Base-by-base conservation (phyloP, 257 asterid genomes). In the Petunia axillaris region DNA sequence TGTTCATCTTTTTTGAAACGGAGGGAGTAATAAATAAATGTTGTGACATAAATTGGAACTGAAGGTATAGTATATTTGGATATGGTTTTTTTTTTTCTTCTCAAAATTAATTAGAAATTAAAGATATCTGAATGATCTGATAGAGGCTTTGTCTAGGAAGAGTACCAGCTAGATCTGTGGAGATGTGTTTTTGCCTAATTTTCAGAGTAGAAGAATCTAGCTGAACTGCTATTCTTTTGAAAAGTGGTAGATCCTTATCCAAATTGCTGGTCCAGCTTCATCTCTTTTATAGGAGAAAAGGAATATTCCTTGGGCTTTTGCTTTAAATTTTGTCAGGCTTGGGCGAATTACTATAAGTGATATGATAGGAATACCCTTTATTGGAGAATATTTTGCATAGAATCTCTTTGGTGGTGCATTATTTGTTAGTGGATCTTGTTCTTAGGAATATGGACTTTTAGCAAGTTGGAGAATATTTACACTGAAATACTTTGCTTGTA, bases 381-480 rank as follows among this genome's bases (percentile, higher is more conserved):
- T 40, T 53, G 37, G 54, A 15, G 78, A 66, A 70, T 68, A 64
- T 70, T 44, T 52, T 81, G 16, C 55, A 6, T 11, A 40, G 82
- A 63, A 52, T 73, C 38, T 4, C 35, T 64, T 40, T 78, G 1
- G 14, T 78, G 62, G 8, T 66, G 77, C 53, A 53, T 68, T 80
- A 16, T 55, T 35, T 37, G 52, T 16, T 46, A 70, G 53, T 7
- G 8, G 0, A 25, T 35, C 76, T 50, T 52, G 65, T 38, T 1
- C 43, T 2, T 57, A 2, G 58, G 48, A 50, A 65, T 52, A 40
- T 35, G 63, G 14, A 9, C 9, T 43, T 73, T 73, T 50, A 5
- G 78, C 63, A 11, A 73, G 78, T 2, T 73, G 78, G 78, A 36
- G 78, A 50, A 50, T 52, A 52, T 73, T 73, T 73, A 5, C 43